Conservation (phyloP, 202 grass and related monocot genomes). For the Bolboschoenoplectus hybrid region DNA sequence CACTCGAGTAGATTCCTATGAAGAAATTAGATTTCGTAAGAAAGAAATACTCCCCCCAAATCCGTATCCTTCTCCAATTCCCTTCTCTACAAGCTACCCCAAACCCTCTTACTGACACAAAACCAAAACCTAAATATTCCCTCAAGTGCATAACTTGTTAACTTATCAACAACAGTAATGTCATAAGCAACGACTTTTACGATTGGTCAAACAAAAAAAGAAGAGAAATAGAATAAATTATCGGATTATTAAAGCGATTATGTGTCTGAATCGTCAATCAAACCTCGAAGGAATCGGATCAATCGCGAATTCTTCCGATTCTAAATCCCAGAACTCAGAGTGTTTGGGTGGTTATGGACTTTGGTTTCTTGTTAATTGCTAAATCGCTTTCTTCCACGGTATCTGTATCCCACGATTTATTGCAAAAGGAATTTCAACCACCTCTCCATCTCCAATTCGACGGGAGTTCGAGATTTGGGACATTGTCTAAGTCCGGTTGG, state of each 20-base stretch:
- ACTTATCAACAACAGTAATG: background rate
- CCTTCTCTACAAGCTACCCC: conserved; percentile 11
- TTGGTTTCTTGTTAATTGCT: conserved; percentile 35
- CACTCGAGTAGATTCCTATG: background rate
- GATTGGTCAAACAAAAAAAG: background rate
- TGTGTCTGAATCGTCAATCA: background rate
- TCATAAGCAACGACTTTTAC: background rate
- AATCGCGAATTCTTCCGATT: conserved; percentile 24
- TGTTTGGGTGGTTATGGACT: conserved; percentile 11
- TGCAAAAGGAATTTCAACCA: conserved; percentile 11
- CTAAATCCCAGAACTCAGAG: conserved; percentile 3
- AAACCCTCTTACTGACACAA: background rate
- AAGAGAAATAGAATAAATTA: conserved; percentile 17
- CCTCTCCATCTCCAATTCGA: conserved; percentile 27
- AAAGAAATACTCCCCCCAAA: conserved; percentile 12
- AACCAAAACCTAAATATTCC: background rate
- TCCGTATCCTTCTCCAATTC: background rate
- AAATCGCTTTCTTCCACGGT: conserved; percentile 37
- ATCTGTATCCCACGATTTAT: background rate
- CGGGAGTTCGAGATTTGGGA: background rate
- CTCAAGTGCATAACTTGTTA: background rate
- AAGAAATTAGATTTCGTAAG: background rate
- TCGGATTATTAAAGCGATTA: background rate
- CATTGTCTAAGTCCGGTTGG: background rate
- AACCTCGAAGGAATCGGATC: background rate